Base-by-base conservation (phyloP, 257 asterid species). In the Solanum ossicruentum region DNA sequence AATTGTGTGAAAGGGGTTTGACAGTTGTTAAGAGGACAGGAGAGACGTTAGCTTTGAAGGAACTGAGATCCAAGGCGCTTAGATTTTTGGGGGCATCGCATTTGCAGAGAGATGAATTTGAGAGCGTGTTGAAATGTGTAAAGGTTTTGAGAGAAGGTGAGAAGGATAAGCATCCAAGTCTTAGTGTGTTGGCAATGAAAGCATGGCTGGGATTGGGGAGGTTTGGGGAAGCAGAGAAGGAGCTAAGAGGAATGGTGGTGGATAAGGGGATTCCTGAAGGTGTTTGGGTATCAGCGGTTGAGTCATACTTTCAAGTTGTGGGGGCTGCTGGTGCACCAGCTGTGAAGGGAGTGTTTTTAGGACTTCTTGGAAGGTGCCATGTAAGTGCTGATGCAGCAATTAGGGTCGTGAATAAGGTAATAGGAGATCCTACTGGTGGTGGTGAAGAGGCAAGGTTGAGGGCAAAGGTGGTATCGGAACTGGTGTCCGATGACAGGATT, bases 241-340 rank as follows among this genome's bases (percentile, higher is more conserved):
- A 97, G 92, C 90, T 97, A 89, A 92, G 94, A 86, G 94, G 96
- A 20, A 94, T 97, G 97, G 97, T 92, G 72, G 58, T 88, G 84
- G 90, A 90, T 85, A 93, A 94, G 87, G 99, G 97, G 85, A 91
- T 97, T 83, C 99, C 99, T 1, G 99, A 97, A 92, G 95, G 92
- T 55, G 96, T 97, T 88, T 97, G 98, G 98, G 95, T 97, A 41
- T 97, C 99, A 12, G 98, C 99, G 12, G 93, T 95, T 52, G 99
- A 97, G 84, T 92, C 97, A 8, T 97, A 92, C 75, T 97, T 97
- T 87, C 94, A 93, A 67, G 93, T 95, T 2, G 98, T 95, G 4
- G 98, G 99, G 55, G 93, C 94, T 28, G 97, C 98, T 10, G 99
- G 97, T 2, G 97, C 92, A 18, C 98, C 91, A 91, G 93, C 97